Percentiles rank a stretch among this genome's conserved stretches.
These are phyloP conservation scores for Begonia peltatifolia DNA, from an alignment of 306 rosid species.

Conservation along the genomic window DNA sequence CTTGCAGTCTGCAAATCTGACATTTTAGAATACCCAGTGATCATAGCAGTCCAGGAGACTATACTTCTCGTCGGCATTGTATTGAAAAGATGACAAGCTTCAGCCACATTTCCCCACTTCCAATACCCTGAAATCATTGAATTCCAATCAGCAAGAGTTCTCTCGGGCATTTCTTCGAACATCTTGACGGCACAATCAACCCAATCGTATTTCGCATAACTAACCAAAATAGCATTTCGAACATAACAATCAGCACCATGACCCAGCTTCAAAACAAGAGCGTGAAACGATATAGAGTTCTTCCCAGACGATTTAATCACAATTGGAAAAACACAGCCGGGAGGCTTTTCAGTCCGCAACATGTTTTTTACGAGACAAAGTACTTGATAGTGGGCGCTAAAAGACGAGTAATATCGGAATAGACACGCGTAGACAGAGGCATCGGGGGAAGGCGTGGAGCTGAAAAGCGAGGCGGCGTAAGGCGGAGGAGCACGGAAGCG, in stretches of 20 bases:
- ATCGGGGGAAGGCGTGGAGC: slow-evolving; percentile 20
- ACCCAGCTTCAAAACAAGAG: slow-evolving; percentile 33
- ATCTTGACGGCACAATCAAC: slow-evolving; percentile 27
- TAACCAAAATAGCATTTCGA: slow-evolving; percentile 33
- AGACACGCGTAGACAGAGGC: slow-evolving; percentile 28
- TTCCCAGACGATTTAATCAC: slow-evolving; percentile 34
- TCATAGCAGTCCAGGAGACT: slow-evolving; percentile 56
- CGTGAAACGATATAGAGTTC: slow-evolving; percentile 28
- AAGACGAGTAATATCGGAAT: slow-evolving; percentile 36
- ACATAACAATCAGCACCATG: slow-evolving; percentile 23
- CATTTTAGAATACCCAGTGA: slow-evolving; percentile 41
- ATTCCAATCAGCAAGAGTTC: slow-evolving; percentile 51
- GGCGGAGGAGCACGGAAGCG: slow-evolving; percentile 37
- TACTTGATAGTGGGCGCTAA: slow-evolving; percentile 14
- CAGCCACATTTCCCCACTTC: slow-evolving; percentile 42
- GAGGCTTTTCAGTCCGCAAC: slow-evolving; percentile 15
- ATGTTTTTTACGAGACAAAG: slow-evolving; percentile 27
- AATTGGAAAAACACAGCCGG: slow-evolving; percentile 26
- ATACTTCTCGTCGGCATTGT: slow-evolving; percentile 25
- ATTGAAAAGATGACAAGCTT: slow-evolving; percentile 31
- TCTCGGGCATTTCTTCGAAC: slow-evolving; percentile 47
- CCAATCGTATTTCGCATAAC: slow-evolving; percentile 23
- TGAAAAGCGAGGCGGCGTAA: slow-evolving; percentile 34
- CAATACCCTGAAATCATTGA: slow-evolving; percentile 44
- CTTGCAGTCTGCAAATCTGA: slow-evolving; percentile 33